A percentile compares a stretch with the other conserved stretches of the same genome.
phyloP scores from a whole-genome alignment of 2,329 filamentous ascomycete genomes.

The Neofusicoccum cordaticola region DNA sequence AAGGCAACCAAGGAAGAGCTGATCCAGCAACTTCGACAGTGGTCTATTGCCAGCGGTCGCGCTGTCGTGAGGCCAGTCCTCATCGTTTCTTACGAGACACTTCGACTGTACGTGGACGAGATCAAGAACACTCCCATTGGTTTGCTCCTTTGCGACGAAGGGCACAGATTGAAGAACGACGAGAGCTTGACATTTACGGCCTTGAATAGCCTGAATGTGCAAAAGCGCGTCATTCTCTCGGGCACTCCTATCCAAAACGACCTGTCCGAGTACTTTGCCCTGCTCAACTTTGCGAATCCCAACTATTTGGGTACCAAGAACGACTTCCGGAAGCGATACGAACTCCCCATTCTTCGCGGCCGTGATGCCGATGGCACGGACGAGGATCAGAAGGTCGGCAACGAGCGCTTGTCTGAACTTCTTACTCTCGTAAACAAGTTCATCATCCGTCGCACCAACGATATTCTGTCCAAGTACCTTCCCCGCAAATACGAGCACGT shows the following conservation, averaged over 20 bases:
- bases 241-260: constrained; percentile 98
- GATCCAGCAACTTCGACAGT: constrained; percentile 84
- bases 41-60: constrained; percentile 89
- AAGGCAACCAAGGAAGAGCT: constrained; percentile 95
- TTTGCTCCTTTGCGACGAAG: constrained; percentile 91
- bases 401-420: constrained; percentile 78
- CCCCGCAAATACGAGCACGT: constrained; percentile 99
- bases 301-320: constrained; percentile 81
- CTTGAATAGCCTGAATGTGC: constrained; percentile 85
- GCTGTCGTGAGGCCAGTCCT: constrained; percentile 87
- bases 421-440: constrained; percentile 92
- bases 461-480: constrained; percentile 95
- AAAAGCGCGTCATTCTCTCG: constrained; percentile 87
- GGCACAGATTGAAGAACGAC: constrained; percentile 92
- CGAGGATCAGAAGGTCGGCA: constrained; percentile 74
- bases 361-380: constrained; percentile 88
- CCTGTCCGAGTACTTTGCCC: constrained; percentile 93
- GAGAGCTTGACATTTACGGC: constrained; percentile 94
- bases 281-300: constrained; percentile 95
- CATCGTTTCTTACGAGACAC: constrained; percentile 95
- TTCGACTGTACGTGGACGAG: constrained; percentile 86
- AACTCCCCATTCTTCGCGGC: constrained; percentile 86
- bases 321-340: constrained; percentile 92
- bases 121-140: constrained; percentile 88
- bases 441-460: constrained; percentile 95